A percentile compares a stretch with the other conserved stretches of the same genome.
Evolutionary conservation across 2,329 filamentous ascomycete species (phyloP).

Genomic region (Ophiostoma sp.): DNA sequence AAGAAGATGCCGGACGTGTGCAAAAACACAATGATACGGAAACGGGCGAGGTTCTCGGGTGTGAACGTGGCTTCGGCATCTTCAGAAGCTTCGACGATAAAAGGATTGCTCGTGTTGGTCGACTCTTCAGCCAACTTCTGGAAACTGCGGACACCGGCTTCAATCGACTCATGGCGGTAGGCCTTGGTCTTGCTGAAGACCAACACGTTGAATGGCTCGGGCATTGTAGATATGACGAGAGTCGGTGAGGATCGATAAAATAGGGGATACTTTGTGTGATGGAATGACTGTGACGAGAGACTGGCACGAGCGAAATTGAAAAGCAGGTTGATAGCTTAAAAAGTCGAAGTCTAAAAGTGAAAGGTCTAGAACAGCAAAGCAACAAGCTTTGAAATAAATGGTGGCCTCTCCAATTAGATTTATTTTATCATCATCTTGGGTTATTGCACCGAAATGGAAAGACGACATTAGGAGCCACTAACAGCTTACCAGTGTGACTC

Average conservation of each 20-base stretch:
- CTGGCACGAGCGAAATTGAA: not conserved
- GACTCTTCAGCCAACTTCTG: conserved; percentile 35
- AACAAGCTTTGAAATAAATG: not conserved
- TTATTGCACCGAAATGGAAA: not conserved
- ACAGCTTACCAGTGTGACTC: not conserved
- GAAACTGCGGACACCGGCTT: conserved; percentile 39
- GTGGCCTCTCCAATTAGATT: not conserved
- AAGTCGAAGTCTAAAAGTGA: not conserved
- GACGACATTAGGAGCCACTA: not conserved
- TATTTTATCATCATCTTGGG: not conserved
- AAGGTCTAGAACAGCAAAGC: not conserved
- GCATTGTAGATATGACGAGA: not conserved
- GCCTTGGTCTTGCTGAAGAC: conserved; percentile 43
- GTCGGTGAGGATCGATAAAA: not conserved
- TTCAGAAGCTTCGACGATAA: conserved; percentile 41
- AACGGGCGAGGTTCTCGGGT: conserved; percentile 35
- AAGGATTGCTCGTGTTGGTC: conserved; percentile 31
- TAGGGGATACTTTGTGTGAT: not conserved
- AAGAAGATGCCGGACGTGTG: conserved; percentile 44
- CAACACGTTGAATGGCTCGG: conserved; percentile 38
- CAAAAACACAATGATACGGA: conserved; percentile 42
- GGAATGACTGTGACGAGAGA: not conserved
- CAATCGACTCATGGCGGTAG: conserved; percentile 45
- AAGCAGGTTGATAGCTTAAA: not conserved
- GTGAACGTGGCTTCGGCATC: conserved; percentile 39